Percentiles rank a stretch among this genome's conserved stretches.
phyloP scores from a whole-genome alignment of 2,329 filamentous ascomycete genomes.

The Ophiostoma novo-ulmi region DNA sequence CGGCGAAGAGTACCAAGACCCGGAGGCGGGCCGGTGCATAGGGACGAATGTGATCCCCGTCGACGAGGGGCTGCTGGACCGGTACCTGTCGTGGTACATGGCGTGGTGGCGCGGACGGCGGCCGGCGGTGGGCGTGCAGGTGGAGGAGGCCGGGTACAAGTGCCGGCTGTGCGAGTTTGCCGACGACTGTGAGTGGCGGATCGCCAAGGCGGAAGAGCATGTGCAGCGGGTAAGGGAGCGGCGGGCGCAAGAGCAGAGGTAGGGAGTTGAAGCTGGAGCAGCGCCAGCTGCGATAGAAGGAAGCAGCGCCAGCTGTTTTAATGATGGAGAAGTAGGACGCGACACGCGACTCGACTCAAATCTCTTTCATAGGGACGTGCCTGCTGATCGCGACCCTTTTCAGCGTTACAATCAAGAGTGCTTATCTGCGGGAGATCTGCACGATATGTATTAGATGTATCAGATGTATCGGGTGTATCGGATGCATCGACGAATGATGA shows the following conservation, averaged over 20 bases:
- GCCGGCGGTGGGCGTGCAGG: constrained; percentile 64
- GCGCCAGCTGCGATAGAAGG: background rate
- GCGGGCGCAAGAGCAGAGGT: background rate
- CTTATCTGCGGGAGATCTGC: background rate
- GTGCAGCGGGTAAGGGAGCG: constrained; percentile 27
- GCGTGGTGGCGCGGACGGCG: constrained; percentile 79
- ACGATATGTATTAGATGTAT: background rate
- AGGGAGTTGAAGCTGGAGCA: background rate
- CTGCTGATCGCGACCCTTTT: background rate
- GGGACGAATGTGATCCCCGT: constrained; percentile 59
- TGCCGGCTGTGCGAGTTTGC: constrained; percentile 79
- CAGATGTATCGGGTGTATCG: background rate
- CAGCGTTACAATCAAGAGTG: background rate
- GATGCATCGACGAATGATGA: constrained; percentile 6
- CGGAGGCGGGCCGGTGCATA: constrained; percentile 41
- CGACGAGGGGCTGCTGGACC: constrained; percentile 56
- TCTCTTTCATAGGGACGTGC: background rate
- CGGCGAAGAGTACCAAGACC: constrained; percentile 28
- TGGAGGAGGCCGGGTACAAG: constrained; percentile 78
- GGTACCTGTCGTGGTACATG: constrained; percentile 65
- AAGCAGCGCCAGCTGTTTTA: background rate
- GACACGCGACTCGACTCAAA: background rate
- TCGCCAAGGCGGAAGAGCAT: constrained; percentile 58
- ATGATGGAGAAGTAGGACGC: too few relatives aligned
- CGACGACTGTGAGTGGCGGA: constrained; percentile 71